Conservation (phyloP, 306 rosid genomes). For the Chamaecrista fasciculata region DNA sequence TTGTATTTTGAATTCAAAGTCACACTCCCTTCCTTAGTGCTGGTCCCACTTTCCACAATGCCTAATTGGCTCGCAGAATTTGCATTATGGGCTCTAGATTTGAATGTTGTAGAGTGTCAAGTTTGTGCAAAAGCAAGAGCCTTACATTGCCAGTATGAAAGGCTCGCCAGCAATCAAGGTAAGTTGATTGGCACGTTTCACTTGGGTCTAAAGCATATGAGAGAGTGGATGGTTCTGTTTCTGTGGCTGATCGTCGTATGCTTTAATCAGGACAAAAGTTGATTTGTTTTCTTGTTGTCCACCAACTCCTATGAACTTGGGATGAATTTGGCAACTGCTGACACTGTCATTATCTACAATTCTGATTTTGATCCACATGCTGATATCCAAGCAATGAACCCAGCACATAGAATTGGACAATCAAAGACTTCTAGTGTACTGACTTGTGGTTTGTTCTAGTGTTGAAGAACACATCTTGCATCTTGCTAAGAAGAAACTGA, state of each 20-base stretch:
- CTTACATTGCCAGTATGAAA: conserved; percentile 85
- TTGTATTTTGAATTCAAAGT: conserved; percentile 88
- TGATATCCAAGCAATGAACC: conserved; percentile 99
- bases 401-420: conserved; percentile 99
- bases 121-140: conserved; percentile 98
- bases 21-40: conserved; percentile 87
- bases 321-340: conserved; percentile 97
- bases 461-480: conserved; percentile 99
- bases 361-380: conserved; percentile 99
- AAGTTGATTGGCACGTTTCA: too few species aligned
- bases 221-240: conserved; percentile 98
- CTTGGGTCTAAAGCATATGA: conserved; percentile 93
- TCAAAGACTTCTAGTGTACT: conserved; percentile 95
- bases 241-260: conserved; percentile 94
- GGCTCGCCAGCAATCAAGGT: conserved; percentile 79
- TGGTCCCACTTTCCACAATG: conserved; percentile 98
- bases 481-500: conserved; percentile 97
- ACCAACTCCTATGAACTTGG: conserved; percentile 99
- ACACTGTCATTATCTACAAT: conserved; percentile 97
- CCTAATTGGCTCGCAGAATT: conserved; percentile 99
- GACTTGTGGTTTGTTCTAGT: conserved; percentile 98
- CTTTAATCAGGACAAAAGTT: conserved; percentile 94
- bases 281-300: conserved; percentile 95
- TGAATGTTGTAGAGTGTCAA: conserved; percentile 96
- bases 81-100: conserved; percentile 84